A percentile compares a stretch with the other conserved stretches of the same genome.
These are phyloP conservation scores for Xylariales sp. DNA, from an alignment of 2,329 filamentous ascomycete genomes.

Conservation along the genomic window DNA sequence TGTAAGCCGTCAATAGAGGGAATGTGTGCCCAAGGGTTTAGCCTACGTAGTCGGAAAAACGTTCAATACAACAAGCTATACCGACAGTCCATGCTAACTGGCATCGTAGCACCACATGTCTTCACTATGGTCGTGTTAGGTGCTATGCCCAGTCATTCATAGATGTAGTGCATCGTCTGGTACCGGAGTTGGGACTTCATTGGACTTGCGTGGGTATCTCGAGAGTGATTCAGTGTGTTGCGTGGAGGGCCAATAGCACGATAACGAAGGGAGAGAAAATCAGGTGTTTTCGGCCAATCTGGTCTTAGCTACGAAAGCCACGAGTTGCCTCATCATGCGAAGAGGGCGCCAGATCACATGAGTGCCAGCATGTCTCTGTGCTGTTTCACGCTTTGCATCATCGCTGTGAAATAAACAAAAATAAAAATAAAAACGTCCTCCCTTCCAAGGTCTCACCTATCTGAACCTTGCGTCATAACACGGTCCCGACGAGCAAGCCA, in stretches of 20 bases:
- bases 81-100: slow-evolving; percentile 33
- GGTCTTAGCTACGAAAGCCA: slow-evolving; percentile 32
- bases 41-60: slow-evolving; percentile 27
- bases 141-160: slow-evolving; percentile 34
- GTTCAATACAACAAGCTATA: slow-evolving; percentile 26
- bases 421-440: slow-evolving; percentile 1
- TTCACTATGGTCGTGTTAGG: slow-evolving; percentile 34
- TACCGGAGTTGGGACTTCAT: slow-evolving; percentile 31
- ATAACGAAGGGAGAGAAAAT: slow-evolving; percentile 6
- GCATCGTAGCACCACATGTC: slow-evolving; percentile 39
- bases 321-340: slow-evolving; percentile 34
- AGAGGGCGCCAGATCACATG: slow-evolving; percentile 35
- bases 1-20: slow-evolving; percentile 12
- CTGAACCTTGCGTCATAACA: slow-evolving; percentile 18
- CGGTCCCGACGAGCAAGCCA: slow-evolving; percentile 49
- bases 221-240: slow-evolving; percentile 23
- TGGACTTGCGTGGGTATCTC: slow-evolving; percentile 36
- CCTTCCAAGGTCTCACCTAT: slow-evolving; percentile 29
- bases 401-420: slow-evolving; percentile 16
- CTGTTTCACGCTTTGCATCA: slow-evolving; percentile 43
- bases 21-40: slow-evolving; percentile 16
- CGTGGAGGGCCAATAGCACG: slow-evolving; percentile 26
- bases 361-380: slow-evolving; percentile 39
- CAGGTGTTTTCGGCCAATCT: slow-evolving; percentile 18
- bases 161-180: slow-evolving; percentile 34